These are phyloP conservation scores for Candida sphagnicola DNA, from an alignment of 805 yeast genomes.

Conservation along the genomic window DNA sequence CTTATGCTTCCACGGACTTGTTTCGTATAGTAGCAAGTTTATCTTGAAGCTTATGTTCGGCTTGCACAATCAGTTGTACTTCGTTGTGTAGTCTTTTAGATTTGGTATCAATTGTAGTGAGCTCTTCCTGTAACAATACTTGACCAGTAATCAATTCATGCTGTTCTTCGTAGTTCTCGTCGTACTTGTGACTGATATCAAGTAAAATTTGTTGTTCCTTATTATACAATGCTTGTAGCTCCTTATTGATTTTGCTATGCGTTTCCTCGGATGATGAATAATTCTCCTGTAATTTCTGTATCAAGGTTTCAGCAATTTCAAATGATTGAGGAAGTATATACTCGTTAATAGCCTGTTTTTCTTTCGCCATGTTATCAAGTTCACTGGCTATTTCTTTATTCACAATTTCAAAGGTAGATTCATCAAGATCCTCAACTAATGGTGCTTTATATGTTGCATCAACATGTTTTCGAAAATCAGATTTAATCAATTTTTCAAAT, in stretches of 20 bases:
- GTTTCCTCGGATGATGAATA: slow-evolving; percentile 5
- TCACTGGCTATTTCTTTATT: slow-evolving; percentile 7
- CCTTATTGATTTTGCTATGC: slow-evolving; percentile 2
- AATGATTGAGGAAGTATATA: slow-evolving; percentile 12
- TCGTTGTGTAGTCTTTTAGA: slow-evolving; percentile 16
- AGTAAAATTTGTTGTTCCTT: slow-evolving; percentile 6
- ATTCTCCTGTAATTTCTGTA: slow-evolving; percentile 14
- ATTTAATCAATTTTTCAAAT: slow-evolving; percentile 30
- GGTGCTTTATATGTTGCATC: slow-evolving; percentile 15
- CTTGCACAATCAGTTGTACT: slow-evolving; percentile 19
- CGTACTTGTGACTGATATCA: slow-evolving; percentile 8
- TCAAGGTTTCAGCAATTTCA: slow-evolving; percentile 14
- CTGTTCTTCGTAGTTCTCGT: slow-evolving; percentile 12
- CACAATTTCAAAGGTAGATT: slow-evolving; percentile 17
- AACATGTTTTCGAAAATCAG: slow-evolving; percentile 36
- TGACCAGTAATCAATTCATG: slow-evolving; percentile 12
- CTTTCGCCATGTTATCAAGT: neutral
- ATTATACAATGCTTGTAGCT: slow-evolving; percentile 2
- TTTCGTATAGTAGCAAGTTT: slow-evolving; percentile 3
- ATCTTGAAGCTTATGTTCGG: slow-evolving; percentile 11
- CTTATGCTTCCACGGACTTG: no score
- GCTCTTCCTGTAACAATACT: slow-evolving; percentile 14
- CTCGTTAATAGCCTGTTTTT: neutral
- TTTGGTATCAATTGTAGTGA: slow-evolving; percentile 13
- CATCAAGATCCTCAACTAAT: slow-evolving; percentile 28